Conservation (phyloP, 1,284 basidiomycete genomes). For the Cutaneotrichosporon sp. region DNA sequence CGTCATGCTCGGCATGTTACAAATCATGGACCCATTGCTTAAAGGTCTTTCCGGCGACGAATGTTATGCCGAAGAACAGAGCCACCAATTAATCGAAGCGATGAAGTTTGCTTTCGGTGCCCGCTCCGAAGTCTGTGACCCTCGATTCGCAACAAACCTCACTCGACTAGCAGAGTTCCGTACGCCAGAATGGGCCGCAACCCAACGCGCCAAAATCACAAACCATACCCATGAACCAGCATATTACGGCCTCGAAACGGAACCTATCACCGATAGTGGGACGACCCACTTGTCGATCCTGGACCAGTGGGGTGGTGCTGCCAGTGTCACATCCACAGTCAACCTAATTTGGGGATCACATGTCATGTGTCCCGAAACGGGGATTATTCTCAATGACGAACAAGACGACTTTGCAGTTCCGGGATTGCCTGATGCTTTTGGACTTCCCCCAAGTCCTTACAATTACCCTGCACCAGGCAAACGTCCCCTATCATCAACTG, state of each 20-base stretch:
- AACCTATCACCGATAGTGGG: slow-evolving; percentile 75
- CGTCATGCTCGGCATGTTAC: slow-evolving; percentile 48
- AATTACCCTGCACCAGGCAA: slow-evolving; percentile 86
- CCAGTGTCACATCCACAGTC: slow-evolving; percentile 78
- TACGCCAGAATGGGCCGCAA: slow-evolving; percentile 67
- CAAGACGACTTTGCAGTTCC: slow-evolving; percentile 81
- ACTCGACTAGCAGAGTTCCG: slow-evolving; percentile 65
- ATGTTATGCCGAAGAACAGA: slow-evolving; percentile 26
- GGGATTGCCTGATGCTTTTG: slow-evolving; percentile 75
- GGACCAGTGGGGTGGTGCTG: slow-evolving; percentile 80
- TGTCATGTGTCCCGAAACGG: slow-evolving; percentile 79
- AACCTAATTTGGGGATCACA: slow-evolving; percentile 82
- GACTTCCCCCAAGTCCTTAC: slow-evolving; percentile 78
- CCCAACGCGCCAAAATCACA: slow-evolving; percentile 58
- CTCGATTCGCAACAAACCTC: slow-evolving; percentile 57
- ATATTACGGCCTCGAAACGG: slow-evolving; percentile 82
- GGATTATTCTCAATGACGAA: slow-evolving; percentile 86
- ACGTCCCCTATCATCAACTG: slow-evolving; percentile 77
- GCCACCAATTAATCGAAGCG: slow-evolving; percentile 56
- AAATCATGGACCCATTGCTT: slow-evolving; percentile 40
- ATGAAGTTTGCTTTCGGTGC: slow-evolving; percentile 56
- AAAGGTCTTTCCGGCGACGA: neutral
- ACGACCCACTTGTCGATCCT: slow-evolving; percentile 84
- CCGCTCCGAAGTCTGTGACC: slow-evolving; percentile 75
- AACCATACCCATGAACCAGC: slow-evolving; percentile 72